These are phyloP conservation scores for Rubroboletus pulcherrimus DNA, from an alignment of 768 basidiomycete genomes.

Conservation along the genomic window DNA sequence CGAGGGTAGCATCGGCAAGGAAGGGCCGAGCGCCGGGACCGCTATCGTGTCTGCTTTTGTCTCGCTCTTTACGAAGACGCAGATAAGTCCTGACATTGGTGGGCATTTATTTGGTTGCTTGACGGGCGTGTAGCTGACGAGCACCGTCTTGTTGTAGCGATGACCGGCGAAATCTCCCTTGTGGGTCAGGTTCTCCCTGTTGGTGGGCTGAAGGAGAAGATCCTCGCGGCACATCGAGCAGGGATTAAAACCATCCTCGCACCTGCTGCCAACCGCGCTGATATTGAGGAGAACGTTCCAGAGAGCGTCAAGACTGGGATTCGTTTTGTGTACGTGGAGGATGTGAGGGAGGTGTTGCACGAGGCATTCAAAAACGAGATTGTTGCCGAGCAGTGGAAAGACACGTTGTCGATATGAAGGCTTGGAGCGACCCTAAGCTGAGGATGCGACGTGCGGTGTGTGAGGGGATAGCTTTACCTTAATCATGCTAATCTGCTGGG, in stretches of 20 bases:
- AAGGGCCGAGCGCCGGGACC: conserved; percentile 95
- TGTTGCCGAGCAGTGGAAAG: conserved; percentile 63
- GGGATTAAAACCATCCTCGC: conserved; percentile 91
- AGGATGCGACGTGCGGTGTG: background rate
- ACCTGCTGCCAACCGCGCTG: conserved; percentile 83
- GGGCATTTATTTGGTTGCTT: conserved; percentile 23
- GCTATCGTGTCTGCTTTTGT: conserved; percentile 91
- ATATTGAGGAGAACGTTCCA: conserved; percentile 97
- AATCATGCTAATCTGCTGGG: no score
- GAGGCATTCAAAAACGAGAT: conserved; percentile 76
- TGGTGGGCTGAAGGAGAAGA: conserved; percentile 94
- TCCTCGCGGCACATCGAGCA: conserved; percentile 93
- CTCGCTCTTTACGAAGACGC: conserved; percentile 82
- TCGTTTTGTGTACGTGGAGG: conserved; percentile 92
- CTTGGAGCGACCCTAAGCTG: background rate
- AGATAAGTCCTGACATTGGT: conserved; percentile 87
- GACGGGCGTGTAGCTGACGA: background rate
- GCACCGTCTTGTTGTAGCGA: conserved; percentile 49
- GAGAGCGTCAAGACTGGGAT: conserved; percentile 95
- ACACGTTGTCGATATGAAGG: conserved; percentile 41
- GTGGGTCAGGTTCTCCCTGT: conserved; percentile 96
- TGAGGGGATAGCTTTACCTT: no score
- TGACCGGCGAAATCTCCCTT: conserved; percentile 98
- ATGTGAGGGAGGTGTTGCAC: conserved; percentile 82
- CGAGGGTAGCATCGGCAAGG: conserved; percentile 89